Evolutionary conservation across 2,329 filamentous ascomycete genomes (phyloP), one percentile per base, ranked within the genome.

Genomic region (Apiospora pterosperma): DNA sequence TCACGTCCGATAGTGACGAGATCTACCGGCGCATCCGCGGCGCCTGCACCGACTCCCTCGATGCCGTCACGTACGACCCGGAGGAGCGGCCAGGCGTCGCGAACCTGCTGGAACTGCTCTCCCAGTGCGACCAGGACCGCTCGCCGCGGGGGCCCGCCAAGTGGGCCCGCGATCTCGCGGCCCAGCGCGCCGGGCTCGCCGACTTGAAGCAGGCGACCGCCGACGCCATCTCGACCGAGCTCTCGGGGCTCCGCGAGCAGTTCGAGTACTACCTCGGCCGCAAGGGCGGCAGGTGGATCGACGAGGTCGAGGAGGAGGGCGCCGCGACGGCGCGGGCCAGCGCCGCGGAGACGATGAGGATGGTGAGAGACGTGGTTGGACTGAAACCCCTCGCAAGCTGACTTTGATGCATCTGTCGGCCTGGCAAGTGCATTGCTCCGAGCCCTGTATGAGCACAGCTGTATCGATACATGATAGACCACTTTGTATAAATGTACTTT

Each of bases 91-190:
- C 95, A 0, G 96, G 93, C 0, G 91, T 99, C 4, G 89, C 94
- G 12, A 99, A 98, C 75, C 81, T 99, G 14, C 78, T 99, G 1
- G 88, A 93, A 64, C 86, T 99, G 19, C 79, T 95, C n/a, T 88
- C 88, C 28, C 86, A 92, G 67, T 87, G 95, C 70, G 38, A 42
- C 89, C 63, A 69, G 74, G 4, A 70, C 76, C 31, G 71, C 73
- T 3, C 70, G 71, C 41, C 72, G 73, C 59, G 36, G 8, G 44
- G 21, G 14, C 61, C 61, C 14, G 36, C 28, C 44, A 44, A 63
- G 5, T 55, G 48, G 44, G 74, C 78, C 14, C 73, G 73, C 36
- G 71, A 73, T 36, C 66, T 81, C n/a, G 78, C 75, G 1, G 66
- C 68, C 23, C 69, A 71, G 3, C 76, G 75, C 16, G 75, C 80